Evolutionary conservation across 352 stramenopile genomes (phyloP).

Genomic region (Pseudoperonospora humuli): DNA sequence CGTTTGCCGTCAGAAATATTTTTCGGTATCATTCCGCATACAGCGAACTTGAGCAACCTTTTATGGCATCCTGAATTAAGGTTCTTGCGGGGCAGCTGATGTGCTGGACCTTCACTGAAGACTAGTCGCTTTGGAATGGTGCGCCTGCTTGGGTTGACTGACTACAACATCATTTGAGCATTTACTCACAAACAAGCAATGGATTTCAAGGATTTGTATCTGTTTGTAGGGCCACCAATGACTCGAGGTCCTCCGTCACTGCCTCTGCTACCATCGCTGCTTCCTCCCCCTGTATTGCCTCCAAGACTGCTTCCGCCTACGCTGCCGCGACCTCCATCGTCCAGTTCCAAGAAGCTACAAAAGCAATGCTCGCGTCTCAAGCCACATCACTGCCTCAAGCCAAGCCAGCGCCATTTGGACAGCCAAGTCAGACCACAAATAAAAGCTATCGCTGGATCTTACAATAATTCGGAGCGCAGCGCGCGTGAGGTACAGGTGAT

Average conservation of each 20-base stretch:
- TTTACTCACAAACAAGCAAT: constrained; percentile 12
- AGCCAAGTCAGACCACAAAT: constrained; percentile 7
- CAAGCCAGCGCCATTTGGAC: constrained; percentile 8
- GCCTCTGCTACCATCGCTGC: constrained; percentile 8
- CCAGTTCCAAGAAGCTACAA: constrained; percentile 7
- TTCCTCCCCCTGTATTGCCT: constrained; percentile 2
- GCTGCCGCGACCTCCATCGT: constrained; percentile 8
- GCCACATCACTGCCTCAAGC: constrained; percentile 14
- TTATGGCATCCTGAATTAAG: neutral
- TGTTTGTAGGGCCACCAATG: constrained; percentile 25
- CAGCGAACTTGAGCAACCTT: constrained; percentile 2
- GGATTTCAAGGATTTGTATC: constrained; percentile 23
- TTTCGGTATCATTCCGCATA: neutral
- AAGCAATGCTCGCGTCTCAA: constrained; percentile 13
- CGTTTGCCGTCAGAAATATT: constrained; percentile 10
- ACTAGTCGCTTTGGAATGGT: neutral
- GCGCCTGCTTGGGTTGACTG: too few species aligned
- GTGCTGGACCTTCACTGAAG: neutral
- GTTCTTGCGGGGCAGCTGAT: constrained; percentile 2
- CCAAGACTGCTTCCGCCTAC: constrained; percentile 10
- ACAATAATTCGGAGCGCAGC: neutral
- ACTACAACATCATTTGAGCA: constrained; percentile 16
- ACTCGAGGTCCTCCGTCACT: constrained; percentile 19
- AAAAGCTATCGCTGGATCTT: neutral
- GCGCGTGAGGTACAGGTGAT: constrained; percentile 12